phyloP scores from a whole-genome alignment of 1,139 yeast species.

The Taiozyma sp. region DNA sequence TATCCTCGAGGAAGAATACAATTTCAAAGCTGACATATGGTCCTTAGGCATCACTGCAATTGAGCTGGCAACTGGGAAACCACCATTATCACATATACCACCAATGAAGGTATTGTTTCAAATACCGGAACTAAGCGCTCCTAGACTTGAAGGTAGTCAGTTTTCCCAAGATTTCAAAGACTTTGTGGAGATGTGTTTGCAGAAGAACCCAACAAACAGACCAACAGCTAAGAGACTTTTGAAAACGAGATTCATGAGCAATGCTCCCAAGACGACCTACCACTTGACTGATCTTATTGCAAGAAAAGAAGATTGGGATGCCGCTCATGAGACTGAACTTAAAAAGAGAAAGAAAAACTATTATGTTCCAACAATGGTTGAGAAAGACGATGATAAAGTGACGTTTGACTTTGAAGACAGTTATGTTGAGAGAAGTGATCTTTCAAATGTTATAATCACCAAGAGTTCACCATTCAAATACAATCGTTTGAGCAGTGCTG shows the following conservation, averaged over 20 bases:
- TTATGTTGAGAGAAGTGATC: conserved; percentile 1
- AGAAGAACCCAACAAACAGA: conserved; percentile 55
- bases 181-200: conserved; percentile 61
- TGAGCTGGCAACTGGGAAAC: conserved; percentile 78
- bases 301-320: conserved; percentile 20
- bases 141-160: conserved; percentile 39
- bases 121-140: conserved; percentile 50
- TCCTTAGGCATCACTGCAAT: conserved; percentile 89
- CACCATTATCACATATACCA: conserved; percentile 69
- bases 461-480: conserved; percentile 13
- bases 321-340: conserved; percentile 7
- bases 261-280: conserved; percentile 34
- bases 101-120: conserved; percentile 77
- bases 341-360: conserved; percentile 4
- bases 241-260: conserved; percentile 53
- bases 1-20: conserved; percentile 81
- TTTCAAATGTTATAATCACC: conserved; percentile 19
- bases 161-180: conserved; percentile 47
- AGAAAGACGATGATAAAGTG: conserved; percentile 1
- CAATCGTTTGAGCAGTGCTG: conserved; percentile 1
- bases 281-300: conserved; percentile 28
- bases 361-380: conserved; percentile 17
- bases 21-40: conserved; percentile 92
- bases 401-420: conserved; percentile 21
- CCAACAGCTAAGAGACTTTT: conserved; percentile 56